Conservation (phyloP, 2,329 filamentous ascomycete species). For the Trichoderma cornu-damae region DNA sequence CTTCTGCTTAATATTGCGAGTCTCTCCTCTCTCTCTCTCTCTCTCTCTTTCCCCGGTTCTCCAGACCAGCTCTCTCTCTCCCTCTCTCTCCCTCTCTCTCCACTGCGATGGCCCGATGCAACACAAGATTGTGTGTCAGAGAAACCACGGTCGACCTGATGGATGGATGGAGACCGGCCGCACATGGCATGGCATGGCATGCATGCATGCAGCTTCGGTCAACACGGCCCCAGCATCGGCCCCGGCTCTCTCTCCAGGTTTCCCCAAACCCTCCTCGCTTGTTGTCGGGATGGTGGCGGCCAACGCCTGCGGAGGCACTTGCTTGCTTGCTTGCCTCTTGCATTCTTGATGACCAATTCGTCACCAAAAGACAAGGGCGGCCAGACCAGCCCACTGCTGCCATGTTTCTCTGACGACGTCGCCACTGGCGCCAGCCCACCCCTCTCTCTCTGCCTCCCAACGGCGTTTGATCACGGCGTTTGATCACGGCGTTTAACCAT, state of each 20-base stretch:
- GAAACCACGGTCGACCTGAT: neutral
- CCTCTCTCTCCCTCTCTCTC: neutral
- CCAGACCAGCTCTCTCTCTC: slow-evolving; percentile 1
- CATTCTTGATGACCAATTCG: neutral
- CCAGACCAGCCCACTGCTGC: neutral
- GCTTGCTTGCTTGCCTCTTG: too few species aligned
- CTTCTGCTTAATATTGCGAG: too few species aligned
- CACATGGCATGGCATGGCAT: slow-evolving; percentile 12
- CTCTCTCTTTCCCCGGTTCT: neutral
- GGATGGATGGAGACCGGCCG: slow-evolving; percentile 1
- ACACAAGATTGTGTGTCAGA: slow-evolving; percentile 2
- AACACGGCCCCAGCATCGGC: neutral
- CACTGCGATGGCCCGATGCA: slow-evolving; percentile 12
- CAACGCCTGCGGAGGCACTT: neutral
- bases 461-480: too few species aligned
- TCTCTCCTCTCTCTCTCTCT: neutral
- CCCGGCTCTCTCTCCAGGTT: slow-evolving; percentile 1
- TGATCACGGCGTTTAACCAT: neutral
- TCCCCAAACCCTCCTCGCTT: neutral
- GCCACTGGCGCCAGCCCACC: neutral
- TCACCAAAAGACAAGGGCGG: neutral
- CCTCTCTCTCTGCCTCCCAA: too few species aligned
- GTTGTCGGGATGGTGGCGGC: neutral
- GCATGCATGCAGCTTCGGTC: neutral
- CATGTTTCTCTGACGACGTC: neutral